Evolutionary conservation across 2,329 filamentous ascomycete species (phyloP).

Genomic region (Berkeleyomyces rouxiae): DNA sequence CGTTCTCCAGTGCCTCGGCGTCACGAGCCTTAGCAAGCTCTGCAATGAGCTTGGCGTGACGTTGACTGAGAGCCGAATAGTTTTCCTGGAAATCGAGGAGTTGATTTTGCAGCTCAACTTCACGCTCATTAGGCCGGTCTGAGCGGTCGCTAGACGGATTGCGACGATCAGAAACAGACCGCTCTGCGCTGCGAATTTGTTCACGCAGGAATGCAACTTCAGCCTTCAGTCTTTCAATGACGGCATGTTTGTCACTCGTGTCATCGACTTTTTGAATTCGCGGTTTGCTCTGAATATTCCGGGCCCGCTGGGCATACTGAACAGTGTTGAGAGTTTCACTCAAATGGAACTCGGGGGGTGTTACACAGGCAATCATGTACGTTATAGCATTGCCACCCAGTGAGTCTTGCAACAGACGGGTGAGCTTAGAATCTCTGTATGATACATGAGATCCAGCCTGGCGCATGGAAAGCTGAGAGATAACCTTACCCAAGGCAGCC

Average conservation of each 20-base stretch:
- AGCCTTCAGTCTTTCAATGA: conserved; percentile 84
- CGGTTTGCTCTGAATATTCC: conserved; percentile 93
- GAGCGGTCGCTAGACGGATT: conserved; percentile 45
- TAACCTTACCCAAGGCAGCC: conserved; percentile 90
- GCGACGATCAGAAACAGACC: conserved; percentile 39
- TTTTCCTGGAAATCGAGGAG: conserved; percentile 86
- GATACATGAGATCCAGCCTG: conserved; percentile 81
- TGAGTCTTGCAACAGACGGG: conserved; percentile 86
- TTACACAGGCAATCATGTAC: conserved; percentile 99
- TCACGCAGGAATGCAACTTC: conserved; percentile 89
- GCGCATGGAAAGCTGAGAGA: conserved; percentile 88
- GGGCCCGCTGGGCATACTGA: conserved; percentile 87
- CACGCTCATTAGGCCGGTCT: conserved; percentile 68
- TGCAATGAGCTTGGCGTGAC: conserved; percentile 88
- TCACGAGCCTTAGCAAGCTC: conserved; percentile 81
- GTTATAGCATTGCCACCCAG: conserved; percentile 94
- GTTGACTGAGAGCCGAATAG: conserved; percentile 76
- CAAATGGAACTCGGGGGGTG: conserved; percentile 87
- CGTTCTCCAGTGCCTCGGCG: conserved; percentile 42
- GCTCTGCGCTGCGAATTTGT: conserved; percentile 75
- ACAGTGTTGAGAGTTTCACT: conserved; percentile 97
- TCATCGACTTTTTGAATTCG: conserved; percentile 90
- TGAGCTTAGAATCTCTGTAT: conserved; percentile 95
- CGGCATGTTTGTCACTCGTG: conserved; percentile 67
- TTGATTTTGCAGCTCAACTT: conserved; percentile 84